Evolutionary conservation across 352 stramenopile species (phyloP).

Genomic region (Phytopythium ostracodes): DNA sequence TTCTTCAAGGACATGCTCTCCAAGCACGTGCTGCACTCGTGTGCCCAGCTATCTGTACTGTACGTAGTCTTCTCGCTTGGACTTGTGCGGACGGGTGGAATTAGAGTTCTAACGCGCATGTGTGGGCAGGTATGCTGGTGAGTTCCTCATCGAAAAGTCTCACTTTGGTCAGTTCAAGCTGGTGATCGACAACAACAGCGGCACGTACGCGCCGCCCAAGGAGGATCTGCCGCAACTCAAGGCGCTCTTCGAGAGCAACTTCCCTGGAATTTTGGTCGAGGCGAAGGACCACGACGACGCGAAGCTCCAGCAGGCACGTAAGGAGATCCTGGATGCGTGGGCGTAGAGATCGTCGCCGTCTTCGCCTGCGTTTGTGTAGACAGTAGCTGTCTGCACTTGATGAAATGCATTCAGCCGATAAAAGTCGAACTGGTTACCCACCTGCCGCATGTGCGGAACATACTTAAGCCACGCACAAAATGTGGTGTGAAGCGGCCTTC

Average conservation of each 20-base stretch:
- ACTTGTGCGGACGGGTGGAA: neutral
- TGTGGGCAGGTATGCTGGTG: conserved; percentile 20
- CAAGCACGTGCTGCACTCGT: conserved; percentile 34
- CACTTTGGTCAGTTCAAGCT: conserved; percentile 15
- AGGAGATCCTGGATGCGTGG: conserved; percentile 26
- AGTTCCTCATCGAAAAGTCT: conserved; percentile 25
- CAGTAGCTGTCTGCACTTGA: no score
- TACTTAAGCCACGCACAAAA: no score
- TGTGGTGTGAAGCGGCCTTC: no score
- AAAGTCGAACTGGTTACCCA: no score
- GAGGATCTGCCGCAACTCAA: conserved; percentile 22
- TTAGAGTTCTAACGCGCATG: neutral
- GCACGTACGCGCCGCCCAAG: conserved; percentile 26
- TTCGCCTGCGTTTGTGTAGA: no score
- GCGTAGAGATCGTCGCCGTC: conserved; percentile 11
- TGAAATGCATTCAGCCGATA: no score
- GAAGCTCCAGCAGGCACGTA: conserved; percentile 19
- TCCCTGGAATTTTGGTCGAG: conserved; percentile 21
- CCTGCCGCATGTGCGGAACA: no score
- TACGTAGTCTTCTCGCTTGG: neutral
- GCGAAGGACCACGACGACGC: conserved; percentile 18
- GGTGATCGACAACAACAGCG: conserved; percentile 36
- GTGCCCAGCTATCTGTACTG: conserved; percentile 16
- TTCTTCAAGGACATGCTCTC: conserved; percentile 41
- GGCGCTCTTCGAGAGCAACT: conserved; percentile 23